A percentile compares a stretch with the other conserved stretches of the same genome.
phyloP scores from a whole-genome alignment of 1,139 yeast species.

The Candida dubliniensis region DNA sequence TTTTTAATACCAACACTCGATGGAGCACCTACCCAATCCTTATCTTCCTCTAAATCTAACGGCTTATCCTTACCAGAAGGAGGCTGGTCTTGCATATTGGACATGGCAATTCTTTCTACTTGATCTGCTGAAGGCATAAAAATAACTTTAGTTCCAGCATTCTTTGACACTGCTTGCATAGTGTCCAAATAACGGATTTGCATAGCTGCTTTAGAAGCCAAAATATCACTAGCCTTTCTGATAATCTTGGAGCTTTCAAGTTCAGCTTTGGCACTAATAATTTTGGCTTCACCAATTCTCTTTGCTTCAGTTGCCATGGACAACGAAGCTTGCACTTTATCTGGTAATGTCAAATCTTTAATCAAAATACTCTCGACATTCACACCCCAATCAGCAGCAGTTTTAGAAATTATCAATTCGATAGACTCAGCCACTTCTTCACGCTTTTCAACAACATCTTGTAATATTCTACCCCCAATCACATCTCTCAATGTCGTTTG shows the following conservation, averaged over 20 bases:
- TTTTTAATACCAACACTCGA: conserved; percentile 5
- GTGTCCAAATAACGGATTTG: conserved; percentile 79
- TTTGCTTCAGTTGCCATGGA: conserved; percentile 78
- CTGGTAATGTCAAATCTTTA: conserved; percentile 63
- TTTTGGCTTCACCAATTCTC: conserved; percentile 76
- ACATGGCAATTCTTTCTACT: conserved; percentile 37
- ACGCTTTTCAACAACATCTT: conserved; percentile 74
- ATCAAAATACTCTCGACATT: conserved; percentile 67
- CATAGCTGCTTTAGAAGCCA: conserved; percentile 79
- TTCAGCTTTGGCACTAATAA: conserved; percentile 74
- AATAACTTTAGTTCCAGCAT: conserved; percentile 64
- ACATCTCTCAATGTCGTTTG: conserved; percentile 77
- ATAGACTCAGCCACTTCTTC: conserved; percentile 72
- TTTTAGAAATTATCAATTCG: conserved; percentile 59
- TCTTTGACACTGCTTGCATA: conserved; percentile 71
- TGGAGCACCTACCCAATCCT: conserved; percentile 1
- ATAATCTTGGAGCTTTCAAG: conserved; percentile 74
- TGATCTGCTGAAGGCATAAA: conserved; percentile 65
- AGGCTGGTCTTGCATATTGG: conserved; percentile 17
- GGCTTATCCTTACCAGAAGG: conserved; percentile 12
- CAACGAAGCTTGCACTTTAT: conserved; percentile 58
- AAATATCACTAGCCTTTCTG: conserved; percentile 78
- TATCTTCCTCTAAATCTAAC: conserved; percentile 21
- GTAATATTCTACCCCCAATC: conserved; percentile 64
- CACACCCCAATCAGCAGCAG: conserved; percentile 75